Conservation (phyloP, 257 asterid genomes). For the Misopates orontium region DNA sequence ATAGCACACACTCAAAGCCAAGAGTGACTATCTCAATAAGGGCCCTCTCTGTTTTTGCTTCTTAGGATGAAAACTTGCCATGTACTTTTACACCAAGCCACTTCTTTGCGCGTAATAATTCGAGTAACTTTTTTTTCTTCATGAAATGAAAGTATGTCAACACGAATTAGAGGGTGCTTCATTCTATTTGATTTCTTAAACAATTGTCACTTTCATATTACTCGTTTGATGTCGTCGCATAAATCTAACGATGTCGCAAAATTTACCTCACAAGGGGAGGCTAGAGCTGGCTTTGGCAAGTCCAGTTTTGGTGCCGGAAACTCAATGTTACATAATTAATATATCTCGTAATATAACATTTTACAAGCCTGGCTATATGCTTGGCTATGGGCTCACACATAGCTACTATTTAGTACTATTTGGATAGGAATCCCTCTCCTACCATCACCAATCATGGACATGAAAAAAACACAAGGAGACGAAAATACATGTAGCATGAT, state of each 20-base stretch:
- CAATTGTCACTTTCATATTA: too few species aligned
- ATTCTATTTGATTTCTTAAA: too few species aligned
- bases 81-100: constrained; percentile 8
- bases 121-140: too few species aligned
- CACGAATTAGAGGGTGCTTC: too few species aligned
- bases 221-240: too few species aligned
- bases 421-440: constrained; percentile 18
- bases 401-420: constrained; percentile 16
- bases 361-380: constrained; percentile 6
- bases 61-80: constrained; percentile 16
- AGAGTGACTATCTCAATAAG: constrained; percentile 5
- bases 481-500: constrained; percentile 17
- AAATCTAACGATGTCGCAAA: too few species aligned
- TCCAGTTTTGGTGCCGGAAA: too few species aligned
- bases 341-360: too few species aligned
- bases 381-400: neutral
- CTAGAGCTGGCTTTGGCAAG: too few species aligned
- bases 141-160: too few species aligned
- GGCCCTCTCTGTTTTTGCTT: constrained; percentile 23
- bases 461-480: constrained; percentile 6
- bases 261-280: too few species aligned
- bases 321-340: too few species aligned
- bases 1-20: neutral
- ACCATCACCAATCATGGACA: constrained; percentile 29
- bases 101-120: neutral